Base-by-base conservation (phyloP, 176 grass and related monocot species). In the Oryza australiensis region DNA sequence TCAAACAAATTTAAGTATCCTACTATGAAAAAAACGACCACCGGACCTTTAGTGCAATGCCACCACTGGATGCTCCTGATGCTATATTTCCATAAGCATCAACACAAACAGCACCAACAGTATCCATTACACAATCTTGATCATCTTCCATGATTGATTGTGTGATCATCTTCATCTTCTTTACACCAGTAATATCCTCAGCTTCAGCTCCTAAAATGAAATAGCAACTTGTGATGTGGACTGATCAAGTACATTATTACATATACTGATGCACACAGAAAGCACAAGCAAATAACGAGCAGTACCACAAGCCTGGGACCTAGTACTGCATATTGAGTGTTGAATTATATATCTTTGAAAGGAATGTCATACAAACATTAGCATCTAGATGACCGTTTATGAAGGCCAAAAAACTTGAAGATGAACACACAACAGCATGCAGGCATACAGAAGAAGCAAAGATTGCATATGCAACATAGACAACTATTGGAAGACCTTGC, bases 11-110 rank as follows among this genome's bases (percentile, higher is more conserved):
- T 26, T 15, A 64, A 48, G 22, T 41, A 24, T 8, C 4, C 37
- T 64, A 16, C 9, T 20, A 22, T 20, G 40, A 7, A 43, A 79
- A 75, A 42, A 60, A 75, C 26, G 62, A 26, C 10, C 34, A 65
- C 62, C 41, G 8, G 43, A 91, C 95, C 95, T 98, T 94, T 67
- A 98, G 88, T 72, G 90, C 90, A 88, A 98, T 94, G 49, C 95
- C 95, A 46, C 95, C 95, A 86, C 95, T 98, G 82, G 95, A 98
- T 84, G 92, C 90, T 12, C 92, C 92, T 71, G 95, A 93, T 78
- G 95, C 92, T 59, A 98, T 51, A 90, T 78, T 73, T 55, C 95
- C 95, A 14, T 74, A 77, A 35, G 18, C 60, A 76, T 98, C 92
- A 41, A 98, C 68, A 91, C 95, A 98, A 76, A 98, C 66, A 64